Percentiles rank a stretch among this genome's conserved stretches.
Evolutionary conservation across 352 stramenopile genomes (phyloP).

Genomic region (Pythium monospermum): DNA sequence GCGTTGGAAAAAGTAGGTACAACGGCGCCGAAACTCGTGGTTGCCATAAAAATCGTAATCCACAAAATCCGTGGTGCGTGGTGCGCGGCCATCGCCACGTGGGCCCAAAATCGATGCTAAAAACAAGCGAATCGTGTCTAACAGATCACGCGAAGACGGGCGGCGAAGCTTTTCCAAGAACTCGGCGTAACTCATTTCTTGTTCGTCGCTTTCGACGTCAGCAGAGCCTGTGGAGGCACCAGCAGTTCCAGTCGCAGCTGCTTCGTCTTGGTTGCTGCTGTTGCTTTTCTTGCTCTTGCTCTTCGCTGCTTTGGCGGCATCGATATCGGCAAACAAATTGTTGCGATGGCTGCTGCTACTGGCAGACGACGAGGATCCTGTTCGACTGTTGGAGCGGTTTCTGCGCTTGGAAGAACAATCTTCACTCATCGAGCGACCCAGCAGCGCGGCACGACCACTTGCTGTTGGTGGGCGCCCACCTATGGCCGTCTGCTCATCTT

Average conservation of each 20-base stretch:
- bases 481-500: background rate
- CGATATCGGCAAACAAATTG: conserved; percentile 56
- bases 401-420: conserved; percentile 8
- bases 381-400: background rate
- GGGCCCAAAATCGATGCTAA: conserved; percentile 72
- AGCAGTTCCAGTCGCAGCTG: no score
- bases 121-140: conserved; percentile 72
- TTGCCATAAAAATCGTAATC: conserved; percentile 80
- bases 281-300: conserved; percentile 18
- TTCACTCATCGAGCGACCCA: conserved; percentile 10
- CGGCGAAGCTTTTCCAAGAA: conserved; percentile 74
- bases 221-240: no score
- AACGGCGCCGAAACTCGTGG: conserved; percentile 63
- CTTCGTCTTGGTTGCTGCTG: conserved; percentile 19
- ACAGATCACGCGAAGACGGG: conserved; percentile 63
- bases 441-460: background rate
- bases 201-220: conserved; percentile 22
- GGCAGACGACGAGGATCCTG: no score
- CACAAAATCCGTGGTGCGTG: conserved; percentile 60
- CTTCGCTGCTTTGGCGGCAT: conserved; percentile 20
- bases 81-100: conserved; percentile 63
- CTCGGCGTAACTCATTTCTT: conserved; percentile 67
- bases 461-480: background rate
- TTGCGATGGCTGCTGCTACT: conserved; percentile 43
- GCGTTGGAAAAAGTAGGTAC: conserved; percentile 63